A percentile compares a stretch with the other conserved stretches of the same genome.
Evolutionary conservation across 805 yeast species (phyloP).

Genomic region (Candida silvicultrix): DNA sequence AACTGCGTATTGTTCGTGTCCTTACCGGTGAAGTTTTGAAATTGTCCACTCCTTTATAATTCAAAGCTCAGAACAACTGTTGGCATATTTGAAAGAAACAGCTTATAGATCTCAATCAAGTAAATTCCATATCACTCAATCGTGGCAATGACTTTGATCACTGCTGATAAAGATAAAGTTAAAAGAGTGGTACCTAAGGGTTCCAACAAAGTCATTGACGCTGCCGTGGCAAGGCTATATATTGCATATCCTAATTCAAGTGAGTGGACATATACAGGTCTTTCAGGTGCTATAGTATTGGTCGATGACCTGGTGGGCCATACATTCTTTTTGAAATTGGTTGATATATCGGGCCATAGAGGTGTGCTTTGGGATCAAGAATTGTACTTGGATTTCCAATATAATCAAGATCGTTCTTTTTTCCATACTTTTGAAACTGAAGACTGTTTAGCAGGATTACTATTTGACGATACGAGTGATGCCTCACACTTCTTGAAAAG

Average conservation of each 20-base stretch:
- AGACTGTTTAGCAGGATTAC: conserved; percentile 77
- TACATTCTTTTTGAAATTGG: conserved; percentile 83
- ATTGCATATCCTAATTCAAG: conserved; percentile 82
- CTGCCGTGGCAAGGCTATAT: conserved; percentile 84
- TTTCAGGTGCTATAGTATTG: conserved; percentile 78
- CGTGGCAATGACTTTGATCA: conserved; percentile 25
- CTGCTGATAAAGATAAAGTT: conserved; percentile 80
- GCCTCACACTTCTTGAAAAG: conserved; percentile 82
- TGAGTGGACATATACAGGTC: conserved; percentile 83
- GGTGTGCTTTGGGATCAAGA: conserved; percentile 99
- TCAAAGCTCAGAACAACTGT: not conserved
- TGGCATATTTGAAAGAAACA: too few species aligned
- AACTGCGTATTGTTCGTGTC: too few species aligned
- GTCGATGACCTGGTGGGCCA: conserved; percentile 94
- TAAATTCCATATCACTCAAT: too few species aligned
- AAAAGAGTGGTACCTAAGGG: conserved; percentile 86
- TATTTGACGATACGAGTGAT: conserved; percentile 85
- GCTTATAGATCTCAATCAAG: too few species aligned
- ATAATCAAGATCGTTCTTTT: conserved; percentile 89
- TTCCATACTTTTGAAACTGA: conserved; percentile 94
- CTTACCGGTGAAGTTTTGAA: not conserved
- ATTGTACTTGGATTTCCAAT: conserved; percentile 78
- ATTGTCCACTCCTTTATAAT: not conserved
- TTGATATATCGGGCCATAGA: conserved; percentile 72
- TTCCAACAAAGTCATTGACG: conserved; percentile 81